Percentiles rank a stretch among this genome's conserved stretches.
Conservation (phyloP, 2,329 filamentous ascomycete genomes). For the Pseudogymnoascus sp. region DNA sequence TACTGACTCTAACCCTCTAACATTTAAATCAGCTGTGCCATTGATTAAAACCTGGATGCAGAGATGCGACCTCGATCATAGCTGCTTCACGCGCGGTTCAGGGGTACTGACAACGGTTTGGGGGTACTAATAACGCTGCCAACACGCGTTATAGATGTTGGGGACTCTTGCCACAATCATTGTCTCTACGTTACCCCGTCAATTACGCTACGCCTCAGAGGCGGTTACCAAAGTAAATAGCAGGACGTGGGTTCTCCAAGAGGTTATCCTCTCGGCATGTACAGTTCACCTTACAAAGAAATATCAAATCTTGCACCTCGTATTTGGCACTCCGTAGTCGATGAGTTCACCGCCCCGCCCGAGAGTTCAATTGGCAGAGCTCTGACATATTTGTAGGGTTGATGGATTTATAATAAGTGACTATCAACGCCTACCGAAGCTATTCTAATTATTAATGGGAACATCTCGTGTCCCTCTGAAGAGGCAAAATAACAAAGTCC, state of each 20-base stretch:
- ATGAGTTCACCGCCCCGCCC: too few species aligned
- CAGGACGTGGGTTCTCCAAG: constrained; percentile 23
- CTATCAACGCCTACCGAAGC: too few species aligned
- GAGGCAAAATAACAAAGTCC: too few species aligned
- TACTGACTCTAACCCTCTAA: neutral
- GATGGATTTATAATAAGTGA: too few species aligned
- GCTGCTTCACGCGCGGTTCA: neutral
- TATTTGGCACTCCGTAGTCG: too few species aligned
- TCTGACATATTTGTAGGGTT: too few species aligned
- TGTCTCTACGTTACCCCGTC: neutral
- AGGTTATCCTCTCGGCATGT: constrained; percentile 19
- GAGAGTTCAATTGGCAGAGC: too few species aligned
- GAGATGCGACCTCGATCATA: neutral
- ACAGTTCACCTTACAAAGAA: constrained; percentile 19
- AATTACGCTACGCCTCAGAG: neutral
- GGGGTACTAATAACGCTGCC: neutral
- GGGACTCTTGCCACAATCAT: neutral
- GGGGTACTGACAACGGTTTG: too few species aligned
- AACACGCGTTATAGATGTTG: neutral
- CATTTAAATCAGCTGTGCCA: neutral
- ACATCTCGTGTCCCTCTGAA: too few species aligned
- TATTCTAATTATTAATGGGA: too few species aligned
- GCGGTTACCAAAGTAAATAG: constrained; percentile 23
- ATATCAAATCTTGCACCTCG: too few species aligned
- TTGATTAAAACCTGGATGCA: neutral